Evolutionary conservation across 371 early-diverging fungal genomes (phyloP), one percentile per base, ranked within the genome.

Genomic region (Apophysomyces sp.): DNA sequence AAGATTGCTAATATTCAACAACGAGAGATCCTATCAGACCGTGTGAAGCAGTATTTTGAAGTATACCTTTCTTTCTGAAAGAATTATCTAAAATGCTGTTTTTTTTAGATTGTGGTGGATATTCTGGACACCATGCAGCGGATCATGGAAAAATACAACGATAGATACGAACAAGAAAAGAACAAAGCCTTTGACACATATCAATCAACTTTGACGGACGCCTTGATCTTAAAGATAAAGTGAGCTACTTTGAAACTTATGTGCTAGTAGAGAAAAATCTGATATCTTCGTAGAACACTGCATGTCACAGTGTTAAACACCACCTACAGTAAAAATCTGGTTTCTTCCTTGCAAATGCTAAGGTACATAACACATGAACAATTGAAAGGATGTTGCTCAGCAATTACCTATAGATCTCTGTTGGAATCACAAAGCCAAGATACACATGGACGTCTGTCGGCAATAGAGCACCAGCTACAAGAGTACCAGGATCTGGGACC

Each of bases 201-300:
- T 30, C 61, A 66, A 16, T 36, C 53, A 29, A 37, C 61, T 13
- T 37, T 66, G n/a, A 34, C 61, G 12, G 61, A 61, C 31, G 28
- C 57, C 12, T 39, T 66, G 1, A 7, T 61, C 7, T 26, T 66
- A 21, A 31, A 61, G 26, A 66, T 61, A 49, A 66, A 61, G 66
- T 66, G 52, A 26, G 66, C 21, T 21, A 44, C 6, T 31, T 24
- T 26, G 3, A 26, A 13, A 6, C 31, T 30, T 21, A 37, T 26
- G 27, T 12, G 1, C 13, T n/a, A 1, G n/a, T 32, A 27, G 11
- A 29, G 30, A 51, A 39, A 1, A 3, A 58, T 18, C 37, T 39
- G 15, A 41, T 24, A 9, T 13, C 6, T 18, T 9, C 7, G 28
- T 39, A 66, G 66, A 26, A 55, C 60, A 7, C 49, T 66, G 12